Evolutionary conservation across 495 filamentous ascomycete species (phyloP).

Genomic region (Hamigera avellanea): DNA sequence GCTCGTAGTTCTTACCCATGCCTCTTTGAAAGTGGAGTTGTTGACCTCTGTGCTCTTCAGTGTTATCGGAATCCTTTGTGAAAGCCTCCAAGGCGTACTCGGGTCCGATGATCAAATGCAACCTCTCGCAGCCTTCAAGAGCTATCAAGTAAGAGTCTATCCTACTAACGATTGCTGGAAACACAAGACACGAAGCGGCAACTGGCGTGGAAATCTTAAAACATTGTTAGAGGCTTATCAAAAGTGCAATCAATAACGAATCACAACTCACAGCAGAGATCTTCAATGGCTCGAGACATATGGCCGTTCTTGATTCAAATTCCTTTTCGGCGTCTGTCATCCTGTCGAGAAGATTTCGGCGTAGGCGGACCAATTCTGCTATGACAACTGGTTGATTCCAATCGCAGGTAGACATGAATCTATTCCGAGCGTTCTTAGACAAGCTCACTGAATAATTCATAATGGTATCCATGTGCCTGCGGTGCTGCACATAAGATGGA

Average conservation of each 20-base stretch:
- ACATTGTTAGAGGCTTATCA: neutral
- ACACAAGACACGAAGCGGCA: constrained; percentile 54
- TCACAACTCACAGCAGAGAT: constrained; percentile 59
- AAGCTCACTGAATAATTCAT: constrained; percentile 53
- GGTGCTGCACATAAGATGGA: constrained; percentile 29
- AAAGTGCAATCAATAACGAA: neutral
- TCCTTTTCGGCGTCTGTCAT: constrained; percentile 39
- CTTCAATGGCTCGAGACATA: constrained; percentile 53
- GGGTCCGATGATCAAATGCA: constrained; percentile 48
- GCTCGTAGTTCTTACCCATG: constrained; percentile 96
- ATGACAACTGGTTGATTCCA: constrained; percentile 66
- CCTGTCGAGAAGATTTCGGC: constrained; percentile 70
- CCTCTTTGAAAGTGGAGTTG: constrained; percentile 69
- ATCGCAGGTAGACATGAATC: constrained; percentile 31
- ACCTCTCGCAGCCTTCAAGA: constrained; percentile 52
- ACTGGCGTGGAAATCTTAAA: constrained; percentile 50
- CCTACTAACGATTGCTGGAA: constrained; percentile 76
- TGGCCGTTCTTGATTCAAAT: constrained; percentile 19
- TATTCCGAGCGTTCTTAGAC: constrained; percentile 39
- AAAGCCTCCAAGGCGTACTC: constrained; percentile 76
- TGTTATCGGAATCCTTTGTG: constrained; percentile 91
- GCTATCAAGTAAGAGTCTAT: constrained; percentile 76
- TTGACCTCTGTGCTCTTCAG: constrained; percentile 59
- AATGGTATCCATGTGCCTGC: constrained; percentile 46
- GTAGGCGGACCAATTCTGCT: constrained; percentile 58